These are phyloP conservation scores for Glycyrrhiza uralensis DNA, from an alignment of 306 rosid species.

Conservation along the genomic window DNA sequence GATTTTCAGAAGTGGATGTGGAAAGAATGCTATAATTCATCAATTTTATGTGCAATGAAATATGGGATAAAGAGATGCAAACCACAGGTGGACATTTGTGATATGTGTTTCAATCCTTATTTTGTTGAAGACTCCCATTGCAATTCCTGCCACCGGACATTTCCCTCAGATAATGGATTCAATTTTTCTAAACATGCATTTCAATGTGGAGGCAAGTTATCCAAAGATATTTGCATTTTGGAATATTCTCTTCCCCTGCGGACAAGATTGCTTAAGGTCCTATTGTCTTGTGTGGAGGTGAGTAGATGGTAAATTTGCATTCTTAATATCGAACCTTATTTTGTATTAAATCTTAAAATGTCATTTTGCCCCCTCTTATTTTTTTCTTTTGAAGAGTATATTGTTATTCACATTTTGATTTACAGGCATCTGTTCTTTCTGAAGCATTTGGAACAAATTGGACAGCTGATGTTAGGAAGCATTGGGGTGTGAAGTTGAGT, in stretches of 20 bases:
- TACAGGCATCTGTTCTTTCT: constrained; percentile 71
- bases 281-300: constrained; percentile 80
- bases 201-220: constrained; percentile 59
- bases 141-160: constrained; percentile 70
- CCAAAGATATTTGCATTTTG: constrained; percentile 36
- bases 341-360: constrained; percentile 7
- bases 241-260: constrained; percentile 72
- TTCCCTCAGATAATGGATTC: constrained; percentile 42
- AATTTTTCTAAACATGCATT: constrained; percentile 54
- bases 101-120: constrained; percentile 59
- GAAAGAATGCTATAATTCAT: constrained; percentile 73
- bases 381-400: not conserved
- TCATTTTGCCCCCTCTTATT: not conserved
- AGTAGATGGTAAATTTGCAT: constrained; percentile 30
- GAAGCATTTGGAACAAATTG: constrained; percentile 80
- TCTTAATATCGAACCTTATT: not conserved
- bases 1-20: constrained; percentile 93
- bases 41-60: constrained; percentile 63
- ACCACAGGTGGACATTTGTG: constrained; percentile 65
- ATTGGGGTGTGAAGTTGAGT: constrained; percentile 74
- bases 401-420: constrained; percentile 24
- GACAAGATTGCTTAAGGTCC: constrained; percentile 69
- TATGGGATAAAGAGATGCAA: constrained; percentile 70
- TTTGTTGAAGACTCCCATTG: constrained; percentile 76
- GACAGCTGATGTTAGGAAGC: constrained; percentile 61